Conservation (phyloP, 495 filamentous ascomycete genomes). For the Annulohypoxylon moriforme region DNA sequence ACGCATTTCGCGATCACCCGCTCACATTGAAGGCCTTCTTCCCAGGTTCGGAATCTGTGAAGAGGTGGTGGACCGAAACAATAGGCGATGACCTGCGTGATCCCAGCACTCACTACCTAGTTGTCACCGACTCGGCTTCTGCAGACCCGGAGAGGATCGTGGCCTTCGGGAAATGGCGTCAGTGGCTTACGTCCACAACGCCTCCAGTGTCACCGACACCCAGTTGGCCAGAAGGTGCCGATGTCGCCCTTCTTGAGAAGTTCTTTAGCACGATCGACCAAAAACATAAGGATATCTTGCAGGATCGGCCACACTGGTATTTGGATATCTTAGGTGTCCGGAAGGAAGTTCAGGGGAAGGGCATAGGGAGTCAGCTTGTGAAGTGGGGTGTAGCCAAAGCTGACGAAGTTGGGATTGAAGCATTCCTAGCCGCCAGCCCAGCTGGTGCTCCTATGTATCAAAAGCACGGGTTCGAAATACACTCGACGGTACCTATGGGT, state of each 20-base stretch:
- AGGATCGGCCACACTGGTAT: conserved; percentile 51
- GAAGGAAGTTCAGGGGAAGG: conserved; percentile 60
- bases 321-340: conserved; percentile 62
- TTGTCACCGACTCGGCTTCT: conserved; percentile 36
- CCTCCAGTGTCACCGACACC: not conserved
- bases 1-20: conserved; percentile 48
- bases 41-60: conserved; percentile 7
- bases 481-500: conserved; percentile 52
- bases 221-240: conserved; percentile 47
- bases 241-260: conserved; percentile 41
- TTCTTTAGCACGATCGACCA: conserved; percentile 46
- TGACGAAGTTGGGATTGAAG: conserved; percentile 57
- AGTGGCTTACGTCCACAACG: conserved; percentile 24
- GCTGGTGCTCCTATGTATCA: conserved; percentile 65
- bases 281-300: conserved; percentile 51
- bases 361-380: conserved; percentile 61
- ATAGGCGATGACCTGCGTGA: conserved; percentile 38
- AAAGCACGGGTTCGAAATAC: conserved; percentile 61
- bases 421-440: conserved; percentile 67
- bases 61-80: conserved; percentile 37
- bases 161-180: conserved; percentile 52
- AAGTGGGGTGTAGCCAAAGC: conserved; percentile 62
- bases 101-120: conserved; percentile 42
- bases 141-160: conserved; percentile 36
- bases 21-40: conserved; percentile 23